A percentile compares a stretch with the other conserved stretches of the same genome.
Conservation (phyloP, 805 yeast genomes). For the Dipodascus geniculatus region DNA sequence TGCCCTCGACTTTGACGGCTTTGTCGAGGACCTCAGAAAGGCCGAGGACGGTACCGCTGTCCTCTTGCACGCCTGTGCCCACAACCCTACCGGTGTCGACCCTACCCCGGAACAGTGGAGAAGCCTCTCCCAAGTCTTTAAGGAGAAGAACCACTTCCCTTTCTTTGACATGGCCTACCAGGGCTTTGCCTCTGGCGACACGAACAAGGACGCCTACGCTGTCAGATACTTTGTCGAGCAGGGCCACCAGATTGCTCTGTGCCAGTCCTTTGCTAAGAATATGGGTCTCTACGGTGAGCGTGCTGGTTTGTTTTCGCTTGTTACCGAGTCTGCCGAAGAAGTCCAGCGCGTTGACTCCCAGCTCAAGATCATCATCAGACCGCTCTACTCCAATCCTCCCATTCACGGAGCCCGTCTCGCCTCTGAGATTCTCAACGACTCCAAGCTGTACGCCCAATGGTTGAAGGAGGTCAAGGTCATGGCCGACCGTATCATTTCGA, state of each 20-base stretch:
- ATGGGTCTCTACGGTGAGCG: constrained; percentile 95
- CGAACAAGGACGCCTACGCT: constrained; percentile 57
- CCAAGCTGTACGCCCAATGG: constrained; percentile 61
- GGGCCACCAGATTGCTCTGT: constrained; percentile 36
- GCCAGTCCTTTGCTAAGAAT: constrained; percentile 92
- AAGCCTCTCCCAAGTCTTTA: constrained; percentile 51
- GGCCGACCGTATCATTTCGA: constrained; percentile 65
- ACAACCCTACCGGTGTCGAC: constrained; percentile 95
- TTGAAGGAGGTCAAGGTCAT: constrained; percentile 64
- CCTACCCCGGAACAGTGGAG: constrained; percentile 76
- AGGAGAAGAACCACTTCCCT: constrained; percentile 54
- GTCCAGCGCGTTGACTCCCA: constrained; percentile 55
- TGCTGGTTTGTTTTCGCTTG: constrained; percentile 66
- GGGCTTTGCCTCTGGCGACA: constrained; percentile 83
- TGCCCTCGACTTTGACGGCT: constrained; percentile 51
- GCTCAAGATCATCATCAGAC: constrained; percentile 71
- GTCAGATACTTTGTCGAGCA: constrained; percentile 34
- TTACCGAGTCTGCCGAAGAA: constrained; percentile 36
- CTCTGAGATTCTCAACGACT: constrained; percentile 54
- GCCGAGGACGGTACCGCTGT: constrained; percentile 53
- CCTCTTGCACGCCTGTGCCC: constrained; percentile 88
- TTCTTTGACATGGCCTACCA: constrained; percentile 92
- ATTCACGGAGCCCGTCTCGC: constrained; percentile 89
- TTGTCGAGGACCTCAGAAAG: constrained; percentile 44
- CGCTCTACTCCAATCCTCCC: constrained; percentile 89